Conservation (phyloP, 495 filamentous ascomycete species). For the Lichenothelia convexa region DNA sequence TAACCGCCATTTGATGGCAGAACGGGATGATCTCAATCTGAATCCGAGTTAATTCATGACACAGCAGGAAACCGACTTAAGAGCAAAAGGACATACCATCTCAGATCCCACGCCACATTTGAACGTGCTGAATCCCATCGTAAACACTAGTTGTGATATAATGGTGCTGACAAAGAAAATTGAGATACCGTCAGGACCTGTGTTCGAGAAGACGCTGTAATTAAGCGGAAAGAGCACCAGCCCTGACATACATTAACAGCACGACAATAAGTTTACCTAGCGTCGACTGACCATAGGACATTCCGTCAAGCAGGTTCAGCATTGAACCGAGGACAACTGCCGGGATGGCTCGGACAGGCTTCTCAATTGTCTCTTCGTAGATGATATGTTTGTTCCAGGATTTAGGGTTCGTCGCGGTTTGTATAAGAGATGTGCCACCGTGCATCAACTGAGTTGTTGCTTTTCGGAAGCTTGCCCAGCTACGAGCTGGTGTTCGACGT, state of each 20-base stretch:
- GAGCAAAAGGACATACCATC: constrained; percentile 51
- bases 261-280: not conserved
- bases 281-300: constrained; percentile 65
- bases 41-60: constrained; percentile 1
- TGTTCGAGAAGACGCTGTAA: constrained; percentile 57
- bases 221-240: constrained; percentile 93
- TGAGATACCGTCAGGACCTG: constrained; percentile 85
- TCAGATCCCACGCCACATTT: constrained; percentile 90
- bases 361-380: constrained; percentile 42
- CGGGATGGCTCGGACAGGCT: constrained; percentile 53
- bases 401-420: constrained; percentile 36
- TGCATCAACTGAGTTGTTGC: constrained; percentile 1
- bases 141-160: constrained; percentile 84
- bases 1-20: constrained; percentile 92
- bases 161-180: constrained; percentile 99
- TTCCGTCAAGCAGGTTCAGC: constrained; percentile 79
- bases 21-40: constrained; percentile 94
- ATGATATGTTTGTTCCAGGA: constrained; percentile 49
- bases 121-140: constrained; percentile 67
- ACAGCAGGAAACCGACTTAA: too few species aligned
- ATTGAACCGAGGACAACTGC: constrained; percentile 76
- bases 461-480: constrained; percentile 6
- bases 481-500: too few species aligned
- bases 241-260: constrained; percentile 23
- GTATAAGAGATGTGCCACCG: constrained; percentile 6